phyloP scores from a whole-genome alignment of 2,329 filamentous ascomycete genomes.

The Aspergillus luchuensis region DNA sequence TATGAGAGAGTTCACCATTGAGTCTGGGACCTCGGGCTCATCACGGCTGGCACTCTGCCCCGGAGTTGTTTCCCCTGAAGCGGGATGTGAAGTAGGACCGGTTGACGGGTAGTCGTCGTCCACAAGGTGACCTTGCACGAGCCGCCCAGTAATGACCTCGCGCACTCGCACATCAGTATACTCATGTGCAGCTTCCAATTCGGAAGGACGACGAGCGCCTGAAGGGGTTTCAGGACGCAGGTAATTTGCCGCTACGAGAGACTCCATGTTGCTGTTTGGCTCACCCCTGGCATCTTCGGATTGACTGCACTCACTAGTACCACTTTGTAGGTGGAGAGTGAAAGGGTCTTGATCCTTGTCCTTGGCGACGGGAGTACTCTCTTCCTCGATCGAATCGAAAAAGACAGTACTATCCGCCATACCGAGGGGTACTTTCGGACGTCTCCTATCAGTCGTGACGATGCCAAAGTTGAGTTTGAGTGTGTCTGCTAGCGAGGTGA shows the following conservation, averaged over 20 bases:
- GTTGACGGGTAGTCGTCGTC: slow-evolving; percentile 89
- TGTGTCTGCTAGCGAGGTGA: slow-evolving; percentile 92
- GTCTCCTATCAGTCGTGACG: slow-evolving; percentile 66
- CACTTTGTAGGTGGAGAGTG: slow-evolving; percentile 28
- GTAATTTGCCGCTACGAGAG: slow-evolving; percentile 27
- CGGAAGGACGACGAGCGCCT: slow-evolving; percentile 45
- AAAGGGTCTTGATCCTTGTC: slow-evolving; percentile 34
- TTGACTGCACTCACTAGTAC: slow-evolving; percentile 20
- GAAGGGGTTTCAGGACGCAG: slow-evolving; percentile 41
- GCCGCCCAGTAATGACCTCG: slow-evolving; percentile 86
- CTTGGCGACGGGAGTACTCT: slow-evolving; percentile 26
- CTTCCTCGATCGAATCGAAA: slow-evolving; percentile 61
- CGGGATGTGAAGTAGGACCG: slow-evolving; percentile 61
- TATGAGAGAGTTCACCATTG: slow-evolving; percentile 79
- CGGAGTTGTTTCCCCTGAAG: slow-evolving; percentile 58
- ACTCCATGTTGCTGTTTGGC: slow-evolving; percentile 29
- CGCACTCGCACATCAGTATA: slow-evolving; percentile 80
- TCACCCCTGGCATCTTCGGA: slow-evolving; percentile 14
- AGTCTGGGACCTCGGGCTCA: slow-evolving; percentile 66
- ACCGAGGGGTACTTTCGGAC: slow-evolving; percentile 52
- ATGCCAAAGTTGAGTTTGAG: slow-evolving; percentile 98
- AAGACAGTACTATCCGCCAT: slow-evolving; percentile 80
- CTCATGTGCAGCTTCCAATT: slow-evolving; percentile 51
- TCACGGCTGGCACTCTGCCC: slow-evolving; percentile 52
- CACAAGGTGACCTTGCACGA: slow-evolving; percentile 93